Conservation (phyloP, 257 asterid species). For the Capsicum baccatum region DNA sequence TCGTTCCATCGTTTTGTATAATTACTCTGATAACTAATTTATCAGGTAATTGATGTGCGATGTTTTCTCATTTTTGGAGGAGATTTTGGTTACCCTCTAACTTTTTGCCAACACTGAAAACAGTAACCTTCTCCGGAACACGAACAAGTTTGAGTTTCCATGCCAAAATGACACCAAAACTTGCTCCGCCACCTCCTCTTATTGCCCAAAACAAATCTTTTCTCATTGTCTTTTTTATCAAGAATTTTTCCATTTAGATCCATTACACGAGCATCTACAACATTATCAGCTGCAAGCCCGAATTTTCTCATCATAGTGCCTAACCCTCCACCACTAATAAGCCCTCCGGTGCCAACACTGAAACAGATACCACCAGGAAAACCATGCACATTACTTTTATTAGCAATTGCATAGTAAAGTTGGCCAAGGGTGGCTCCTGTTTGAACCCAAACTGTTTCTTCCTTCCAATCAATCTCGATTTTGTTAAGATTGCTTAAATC, state of each 20-base stretch:
- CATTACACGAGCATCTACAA: conserved; percentile 1
- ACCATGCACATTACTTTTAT: background rate
- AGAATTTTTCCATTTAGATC: conserved; percentile 14
- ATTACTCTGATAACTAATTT: background rate
- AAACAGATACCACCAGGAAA: background rate
- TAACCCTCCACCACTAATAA: conserved; percentile 15
- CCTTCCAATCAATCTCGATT: too few relatives aligned
- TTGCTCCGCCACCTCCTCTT: conserved; percentile 30
- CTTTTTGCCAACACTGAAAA: background rate
- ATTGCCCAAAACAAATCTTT: conserved; percentile 21
- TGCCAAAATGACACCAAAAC: conserved; percentile 22
- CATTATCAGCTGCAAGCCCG: conserved; percentile 19
- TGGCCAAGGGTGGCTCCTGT: background rate
- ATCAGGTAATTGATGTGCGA: background rate
- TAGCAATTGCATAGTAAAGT: conserved; percentile 18
- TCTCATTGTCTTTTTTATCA: background rate
- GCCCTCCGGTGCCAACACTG: conserved; percentile 12
- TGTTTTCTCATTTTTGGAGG: background rate
- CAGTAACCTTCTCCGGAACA: conserved; percentile 17
- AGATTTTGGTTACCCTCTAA: background rate
- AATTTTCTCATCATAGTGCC: background rate
- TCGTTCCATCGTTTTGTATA: conserved; percentile 24
- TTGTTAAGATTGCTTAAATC: too few relatives aligned
- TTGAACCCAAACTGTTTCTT: background rate
- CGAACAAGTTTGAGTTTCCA: conserved; percentile 23